These are phyloP conservation scores for Terfezia claveryi DNA, from an alignment of 495 filamentous ascomycete species.

Conservation along the genomic window DNA sequence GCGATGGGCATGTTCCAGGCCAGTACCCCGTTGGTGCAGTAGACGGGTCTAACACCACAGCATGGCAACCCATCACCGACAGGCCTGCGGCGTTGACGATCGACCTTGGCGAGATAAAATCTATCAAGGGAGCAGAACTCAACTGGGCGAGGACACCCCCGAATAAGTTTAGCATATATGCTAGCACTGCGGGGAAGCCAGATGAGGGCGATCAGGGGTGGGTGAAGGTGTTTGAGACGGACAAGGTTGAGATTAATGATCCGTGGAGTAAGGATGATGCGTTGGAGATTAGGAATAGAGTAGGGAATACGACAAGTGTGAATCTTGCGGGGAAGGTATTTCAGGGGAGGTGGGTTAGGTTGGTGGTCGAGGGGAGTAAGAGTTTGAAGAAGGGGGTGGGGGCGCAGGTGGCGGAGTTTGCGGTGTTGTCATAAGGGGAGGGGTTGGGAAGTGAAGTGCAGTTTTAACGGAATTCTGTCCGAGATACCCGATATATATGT, in stretches of 20 bases:
- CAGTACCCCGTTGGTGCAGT: conserved; percentile 52
- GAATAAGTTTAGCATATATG: conserved; percentile 30
- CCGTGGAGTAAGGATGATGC: conserved; percentile 16
- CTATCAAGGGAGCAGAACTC: conserved; percentile 34
- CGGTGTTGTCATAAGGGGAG: conserved; percentile 24
- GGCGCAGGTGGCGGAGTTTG: conserved; percentile 55
- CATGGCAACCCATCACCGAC: conserved; percentile 43
- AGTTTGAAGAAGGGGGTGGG: conserved; percentile 29
- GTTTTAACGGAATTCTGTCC: no score
- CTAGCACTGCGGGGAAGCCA: conserved; percentile 24
- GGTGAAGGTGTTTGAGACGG: conserved; percentile 12
- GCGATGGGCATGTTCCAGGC: conserved; percentile 32
- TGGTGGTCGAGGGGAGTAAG: conserved; percentile 28
- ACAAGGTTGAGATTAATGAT: conserved; percentile 17
- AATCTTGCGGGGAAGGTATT: conserved; percentile 6
- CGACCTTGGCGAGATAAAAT: conserved; percentile 19
- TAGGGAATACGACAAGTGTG: conserved; percentile 11
- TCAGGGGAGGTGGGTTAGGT: conserved; percentile 21
- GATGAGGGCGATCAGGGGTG: conserved; percentile 4
- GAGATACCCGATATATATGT: no score
- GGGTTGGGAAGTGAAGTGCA: no score
- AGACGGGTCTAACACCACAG: conserved; percentile 46
- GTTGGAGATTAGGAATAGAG: conserved; percentile 8
- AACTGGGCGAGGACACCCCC: conserved; percentile 48
- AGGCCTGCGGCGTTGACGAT: conserved; percentile 29